Percentiles rank a stretch among this genome's conserved stretches.
These are phyloP conservation scores for Eimeria acervulina DNA, from an alignment of 169 alveolate species.

Conservation along the genomic window DNA sequence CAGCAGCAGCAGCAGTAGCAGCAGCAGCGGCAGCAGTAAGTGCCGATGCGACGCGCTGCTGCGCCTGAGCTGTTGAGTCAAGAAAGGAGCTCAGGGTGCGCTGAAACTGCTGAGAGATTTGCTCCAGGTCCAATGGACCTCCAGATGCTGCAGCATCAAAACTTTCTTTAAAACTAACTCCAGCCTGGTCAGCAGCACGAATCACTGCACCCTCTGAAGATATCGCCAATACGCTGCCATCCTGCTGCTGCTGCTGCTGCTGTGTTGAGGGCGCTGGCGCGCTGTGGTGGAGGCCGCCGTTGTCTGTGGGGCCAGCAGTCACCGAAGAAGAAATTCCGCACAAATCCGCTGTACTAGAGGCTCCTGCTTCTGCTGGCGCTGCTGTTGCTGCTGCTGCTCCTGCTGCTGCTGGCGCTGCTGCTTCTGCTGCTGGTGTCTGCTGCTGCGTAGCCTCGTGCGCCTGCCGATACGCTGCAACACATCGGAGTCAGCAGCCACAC, in stretches of 20 bases:
- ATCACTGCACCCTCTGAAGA: constrained; percentile 18
- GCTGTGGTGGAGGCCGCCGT: no score
- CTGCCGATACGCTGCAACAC: no score
- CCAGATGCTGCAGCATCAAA: constrained; percentile 8
- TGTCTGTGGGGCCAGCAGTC: not conserved
- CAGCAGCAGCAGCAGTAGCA: constrained; percentile 56
- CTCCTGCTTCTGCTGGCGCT: no score
- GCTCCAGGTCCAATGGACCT: constrained; percentile 35
- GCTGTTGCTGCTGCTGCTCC: no score
- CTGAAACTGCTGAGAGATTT: constrained; percentile 63
- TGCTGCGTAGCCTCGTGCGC: no score
- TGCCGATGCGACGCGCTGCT: constrained; percentile 67
- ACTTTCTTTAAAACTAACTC: constrained; percentile 37
- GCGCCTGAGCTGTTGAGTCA: constrained; percentile 64
- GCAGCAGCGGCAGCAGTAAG: not conserved
- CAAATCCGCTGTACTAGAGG: not conserved
- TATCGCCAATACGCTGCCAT: not conserved
- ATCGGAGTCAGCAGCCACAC: no score
- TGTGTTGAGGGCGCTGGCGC: no score
- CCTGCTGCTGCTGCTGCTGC: no score
- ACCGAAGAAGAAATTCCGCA: not conserved
- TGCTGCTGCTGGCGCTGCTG: no score
- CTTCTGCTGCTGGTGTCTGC: no score
- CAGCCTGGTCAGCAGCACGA: not conserved
- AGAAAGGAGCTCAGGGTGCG: constrained; percentile 7